These are phyloP conservation scores for Punica granatum DNA, from an alignment of 345 rosid genomes.

Conservation along the genomic window DNA sequence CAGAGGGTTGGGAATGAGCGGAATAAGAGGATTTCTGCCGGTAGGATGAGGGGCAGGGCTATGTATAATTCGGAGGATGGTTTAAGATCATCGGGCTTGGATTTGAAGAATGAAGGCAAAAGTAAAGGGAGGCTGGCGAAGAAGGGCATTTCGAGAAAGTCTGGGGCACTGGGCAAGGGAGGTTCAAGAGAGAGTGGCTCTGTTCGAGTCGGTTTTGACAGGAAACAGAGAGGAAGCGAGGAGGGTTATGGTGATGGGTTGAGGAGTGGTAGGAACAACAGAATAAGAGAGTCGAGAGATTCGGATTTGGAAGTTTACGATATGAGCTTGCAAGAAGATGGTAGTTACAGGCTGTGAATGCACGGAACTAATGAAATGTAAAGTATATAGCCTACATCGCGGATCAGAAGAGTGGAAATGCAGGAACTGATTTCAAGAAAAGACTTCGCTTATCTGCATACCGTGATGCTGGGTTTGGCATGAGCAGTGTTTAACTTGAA, in stretches of 20 bases:
- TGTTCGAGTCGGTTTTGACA: slow-evolving; percentile 5
- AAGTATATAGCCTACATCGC: neutral
- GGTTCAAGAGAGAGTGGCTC: slow-evolving; percentile 3
- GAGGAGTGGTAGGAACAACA: slow-evolving; percentile 2
- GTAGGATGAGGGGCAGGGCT: neutral
- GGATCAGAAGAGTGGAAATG: neutral
- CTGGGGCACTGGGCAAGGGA: neutral
- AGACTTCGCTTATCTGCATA: no score
- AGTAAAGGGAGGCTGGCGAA: neutral
- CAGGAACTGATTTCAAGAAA: neutral
- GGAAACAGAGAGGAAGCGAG: slow-evolving; percentile 20
- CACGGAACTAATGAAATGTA: neutral
- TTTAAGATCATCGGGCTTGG: neutral
- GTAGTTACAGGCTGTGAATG: slow-evolving; percentile 24
- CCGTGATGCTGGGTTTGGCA: neutral
- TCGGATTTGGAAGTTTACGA: slow-evolving; percentile 21
- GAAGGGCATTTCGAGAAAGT: neutral
- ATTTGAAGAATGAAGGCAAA: neutral
- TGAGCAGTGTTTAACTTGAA: neutral
- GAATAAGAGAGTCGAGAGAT: slow-evolving; percentile 8
- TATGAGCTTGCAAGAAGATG: slow-evolving; percentile 34
- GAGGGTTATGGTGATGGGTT: slow-evolving; percentile 3
- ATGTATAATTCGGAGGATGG: neutral
- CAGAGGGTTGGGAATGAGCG: neutral
- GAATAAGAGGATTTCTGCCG: neutral